Evolutionary conservation across 306 rosid species (phyloP), one percentile per base, ranked within the genome.

Genomic region (Casuarina cunninghamiana): DNA sequence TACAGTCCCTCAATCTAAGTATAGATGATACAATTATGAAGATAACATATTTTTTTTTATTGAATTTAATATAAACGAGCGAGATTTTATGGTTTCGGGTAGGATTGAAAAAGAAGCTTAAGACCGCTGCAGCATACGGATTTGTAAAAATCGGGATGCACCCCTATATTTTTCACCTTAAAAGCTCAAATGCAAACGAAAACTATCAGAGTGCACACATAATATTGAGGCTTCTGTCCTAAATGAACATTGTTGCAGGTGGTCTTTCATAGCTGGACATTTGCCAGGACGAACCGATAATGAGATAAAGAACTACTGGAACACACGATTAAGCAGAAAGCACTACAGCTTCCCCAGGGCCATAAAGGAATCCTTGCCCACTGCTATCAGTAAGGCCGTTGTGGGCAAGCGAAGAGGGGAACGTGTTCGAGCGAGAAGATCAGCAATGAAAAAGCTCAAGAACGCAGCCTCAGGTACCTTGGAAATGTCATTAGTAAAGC

Each of bases 281-380:
- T 80, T 93, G 69, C 97, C 96, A 0, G 98, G 98, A 65, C 35
- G 98, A 75, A 94, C 98, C 0, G 97, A 94, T 51, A 91, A 93
- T 69, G 90, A 90, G 84, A 93, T 91, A 74, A 93, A 93, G 79
- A 93, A 93, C 67, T 93, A 90, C 60, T 91, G 97, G 98, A 93
- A 91, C 86, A 91, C 97, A 62, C 97, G 90, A 77, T 72, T 93
- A 71, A 87, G 96, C 75, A 79, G 97, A 53, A 89, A 91, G 80
- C 77, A 86, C 5, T 81, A 91, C 89, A 83, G 84, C 76, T 88
- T 86, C 89, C 82, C 72, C 84, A 86, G 80, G 78, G 76, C 85
- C n/a, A 69, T 80, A 10, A 84, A 81, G 2, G 80, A 87, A 37
- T 68, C 78, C 19, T 74, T 80, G 7, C 42, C 84, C 2, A 77